phyloP scores from a whole-genome alignment of 2,329 filamentous ascomycete species.

The Epichloe hybrida region DNA sequence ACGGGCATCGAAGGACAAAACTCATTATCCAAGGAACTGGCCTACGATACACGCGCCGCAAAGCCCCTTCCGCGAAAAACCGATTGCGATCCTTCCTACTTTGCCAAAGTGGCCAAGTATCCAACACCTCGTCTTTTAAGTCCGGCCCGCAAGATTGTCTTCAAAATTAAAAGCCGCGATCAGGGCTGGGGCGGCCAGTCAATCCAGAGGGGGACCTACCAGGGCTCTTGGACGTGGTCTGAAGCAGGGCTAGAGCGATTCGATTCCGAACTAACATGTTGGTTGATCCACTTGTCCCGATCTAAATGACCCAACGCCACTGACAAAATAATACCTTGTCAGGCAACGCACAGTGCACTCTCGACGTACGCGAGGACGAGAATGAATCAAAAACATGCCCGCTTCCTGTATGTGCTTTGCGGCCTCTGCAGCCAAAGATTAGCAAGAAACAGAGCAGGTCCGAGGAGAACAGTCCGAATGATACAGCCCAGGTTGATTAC shows the following conservation, averaged over 20 bases:
- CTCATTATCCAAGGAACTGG: constrained; percentile 14
- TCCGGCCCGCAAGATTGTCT: constrained; percentile 48
- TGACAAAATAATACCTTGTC: constrained; percentile 1
- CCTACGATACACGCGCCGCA: constrained; percentile 17
- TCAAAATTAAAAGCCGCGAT: constrained; percentile 42
- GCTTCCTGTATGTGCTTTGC: constrained; percentile 22
- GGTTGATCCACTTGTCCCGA: constrained; percentile 4
- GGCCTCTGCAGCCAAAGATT: constrained; percentile 22
- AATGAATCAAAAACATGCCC: constrained; percentile 8
- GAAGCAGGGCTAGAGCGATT: constrained; percentile 47
- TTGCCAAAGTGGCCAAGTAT: constrained; percentile 22
- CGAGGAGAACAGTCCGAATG: background rate
- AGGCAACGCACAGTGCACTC: constrained; percentile 18
- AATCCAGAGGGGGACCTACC: constrained; percentile 25
- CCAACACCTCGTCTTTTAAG: constrained; percentile 27
- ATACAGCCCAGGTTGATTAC: background rate
- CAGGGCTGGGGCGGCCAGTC: constrained; percentile 39
- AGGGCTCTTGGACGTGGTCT: constrained; percentile 47
- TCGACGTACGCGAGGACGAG: constrained; percentile 16
- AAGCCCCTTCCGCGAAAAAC: constrained; percentile 14
- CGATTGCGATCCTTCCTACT: constrained; percentile 17
- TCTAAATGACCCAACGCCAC: background rate
- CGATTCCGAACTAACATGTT: constrained; percentile 23
- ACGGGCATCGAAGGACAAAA: constrained; percentile 14
- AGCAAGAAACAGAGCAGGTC: constrained; percentile 1